Evolutionary conservation across 2,329 filamentous ascomycete genomes (phyloP), one percentile per base, ranked within the genome.

Genomic region (Xylogone sp.): DNA sequence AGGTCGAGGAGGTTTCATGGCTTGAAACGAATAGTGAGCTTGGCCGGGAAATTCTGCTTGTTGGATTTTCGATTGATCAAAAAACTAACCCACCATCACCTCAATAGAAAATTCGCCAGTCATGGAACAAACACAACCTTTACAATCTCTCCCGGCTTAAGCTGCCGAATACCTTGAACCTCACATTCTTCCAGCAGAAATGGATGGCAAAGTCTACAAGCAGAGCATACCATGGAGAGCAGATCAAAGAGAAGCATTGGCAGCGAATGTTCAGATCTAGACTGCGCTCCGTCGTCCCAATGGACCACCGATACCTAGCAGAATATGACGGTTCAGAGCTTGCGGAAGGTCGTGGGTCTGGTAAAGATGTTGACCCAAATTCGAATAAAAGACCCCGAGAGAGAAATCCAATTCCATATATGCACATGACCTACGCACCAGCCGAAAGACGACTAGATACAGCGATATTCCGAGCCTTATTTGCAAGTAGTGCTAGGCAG

Each of bases 181-280:
- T 74, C 56, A 97, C 92, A 43, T 95, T 94, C 74, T 99, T 96
- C 80, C 93, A 97, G 78, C 93, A 97, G 73, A 99, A 99, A 86
- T 99, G 93, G 93, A 71, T 74, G 1, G 89, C 93, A 64, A 99
- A 99, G 73, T 84, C 91, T 20, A 70, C 85, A 58, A 83, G 90
- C 42, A 86, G 94, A 60, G 85, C 81, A 57, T 99, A 97, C 71
- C 94, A 99, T 74, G 94, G 93, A 71, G 93, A 97, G 68, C 90
- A 96, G 67, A 86, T 99, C 60, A 84, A 86, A 59, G 94, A 99
- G 75, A 85, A 88, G 68, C 87, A 94, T 74, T 99, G 94, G 94
- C 81, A 88, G 71, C 88, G 88, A 68, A 92, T 96, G 81, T 99
- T 99, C 75, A 86, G 82, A 61, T 82, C 88, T 59, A 86, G 87